Percentiles rank a stretch among this genome's conserved stretches.
Conservation (phyloP, 116 monocot species). For the Thalassia testudinum region DNA sequence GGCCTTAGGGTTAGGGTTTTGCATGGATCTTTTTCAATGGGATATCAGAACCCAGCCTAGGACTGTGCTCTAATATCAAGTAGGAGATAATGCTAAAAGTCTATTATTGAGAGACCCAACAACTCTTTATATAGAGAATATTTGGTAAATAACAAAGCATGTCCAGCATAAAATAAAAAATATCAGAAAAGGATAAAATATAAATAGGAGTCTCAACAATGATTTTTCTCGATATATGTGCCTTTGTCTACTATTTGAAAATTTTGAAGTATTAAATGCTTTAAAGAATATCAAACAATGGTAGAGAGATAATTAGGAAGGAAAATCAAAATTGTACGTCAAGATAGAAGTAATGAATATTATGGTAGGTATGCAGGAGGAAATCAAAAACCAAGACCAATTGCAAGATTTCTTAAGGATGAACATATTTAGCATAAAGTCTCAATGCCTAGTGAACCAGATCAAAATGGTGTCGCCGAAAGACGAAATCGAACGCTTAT, state of each 20-base stretch:
- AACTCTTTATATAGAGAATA: no score
- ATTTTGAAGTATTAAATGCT: conserved; percentile 6
- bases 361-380: conserved; percentile 6
- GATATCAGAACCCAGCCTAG: no score
- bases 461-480: neutral
- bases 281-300: conserved; percentile 6
- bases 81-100: no score
- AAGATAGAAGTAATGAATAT: conserved; percentile 11
- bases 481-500: neutral
- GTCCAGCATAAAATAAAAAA: no score
- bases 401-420: conserved; percentile 10
- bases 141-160: no score
- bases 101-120: no score
- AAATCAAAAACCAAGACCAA: neutral
- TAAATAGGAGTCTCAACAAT: no score
- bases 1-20: no score
- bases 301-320: conserved; percentile 10
- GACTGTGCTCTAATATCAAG: no score
- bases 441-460: neutral
- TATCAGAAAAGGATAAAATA: no score
- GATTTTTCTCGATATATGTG: conserved; percentile 10
- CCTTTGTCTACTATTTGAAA: conserved; percentile 15
- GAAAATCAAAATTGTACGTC: conserved; percentile 8
- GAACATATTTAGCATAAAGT: neutral
- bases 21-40: no score